Evolutionary conservation across 108 stramenopile genomes (phyloP), one percentile per base, ranked within the genome.

Genomic region (Stephanodiscus triporus): DNA sequence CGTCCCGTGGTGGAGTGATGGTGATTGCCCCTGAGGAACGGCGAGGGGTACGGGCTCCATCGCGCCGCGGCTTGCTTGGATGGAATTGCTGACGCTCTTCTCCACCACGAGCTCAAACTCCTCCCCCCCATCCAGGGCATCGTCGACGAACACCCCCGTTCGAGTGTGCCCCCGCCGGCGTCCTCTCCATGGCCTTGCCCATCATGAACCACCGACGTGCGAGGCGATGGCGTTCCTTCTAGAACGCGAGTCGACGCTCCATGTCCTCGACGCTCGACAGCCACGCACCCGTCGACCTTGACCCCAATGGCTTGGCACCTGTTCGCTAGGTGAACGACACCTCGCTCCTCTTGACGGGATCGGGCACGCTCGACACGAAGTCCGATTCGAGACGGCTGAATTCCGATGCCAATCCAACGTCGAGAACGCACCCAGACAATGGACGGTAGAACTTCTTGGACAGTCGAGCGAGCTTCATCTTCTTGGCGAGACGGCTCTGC

Each of bases 391-490:
- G 62, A 9, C 86, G 67, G 8, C 89, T 90, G 26, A 95, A 27
- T 23, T 55, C 6, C 20, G 27, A 4, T 3, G 43, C 43, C 43
- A 16, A 4, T 13, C 16, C 2, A n/a, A 37, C n/a, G n/a, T 63
- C 11, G 14, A 30, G 11, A 1, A 61, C 4, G 36, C 37, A 38
- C 6, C 60, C 60, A 19, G 32, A 36, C 19, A 0, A 1, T 1
- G 37, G 37, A 6, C 22, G 60, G n/a, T 20, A 61, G 22, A 20
- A 61, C 19, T 61, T 91, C 62, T 87, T 75, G 58, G 88, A 89
- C 11, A 95, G 78, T 66, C 88, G 90, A 34, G 92, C 91, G 38
- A 93, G 90, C 63, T 95, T 95, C 94, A 95, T 95, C 80, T 95
- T 95, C 77, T 95, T 95, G 49, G 94, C 90, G 23, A 95, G 86